Evolutionary conservation across 805 yeast genomes (phyloP).

Genomic region (Zygoascus tannicola): DNA sequence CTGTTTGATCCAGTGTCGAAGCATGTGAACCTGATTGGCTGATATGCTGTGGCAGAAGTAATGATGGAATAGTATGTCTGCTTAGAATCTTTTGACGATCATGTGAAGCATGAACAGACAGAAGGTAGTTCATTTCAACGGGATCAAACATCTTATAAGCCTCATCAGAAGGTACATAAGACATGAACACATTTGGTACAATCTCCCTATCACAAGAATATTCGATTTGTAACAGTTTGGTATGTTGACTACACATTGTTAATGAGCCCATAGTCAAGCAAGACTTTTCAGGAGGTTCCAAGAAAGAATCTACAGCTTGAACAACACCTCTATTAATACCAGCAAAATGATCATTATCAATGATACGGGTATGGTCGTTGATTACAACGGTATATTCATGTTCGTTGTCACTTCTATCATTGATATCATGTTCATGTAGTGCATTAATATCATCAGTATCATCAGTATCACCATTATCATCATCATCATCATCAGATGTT

Average conservation of each 20-base stretch:
- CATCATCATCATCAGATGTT: neutral
- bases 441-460: too few species aligned
- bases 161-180: slow-evolving; percentile 39
- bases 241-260: slow-evolving; percentile 3
- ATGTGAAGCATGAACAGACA: slow-evolving; percentile 7
- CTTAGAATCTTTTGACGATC: slow-evolving; percentile 25
- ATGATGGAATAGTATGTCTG: slow-evolving; percentile 40
- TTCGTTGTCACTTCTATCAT: neutral
- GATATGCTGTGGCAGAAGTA: slow-evolving; percentile 14
- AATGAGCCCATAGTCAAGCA: slow-evolving; percentile 8
- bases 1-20: slow-evolving; percentile 19
- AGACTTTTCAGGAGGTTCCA: slow-evolving; percentile 22
- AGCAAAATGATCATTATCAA: slow-evolving; percentile 51
- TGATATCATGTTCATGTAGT: neutral
- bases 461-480: neutral
- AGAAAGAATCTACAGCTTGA: slow-evolving; percentile 48
- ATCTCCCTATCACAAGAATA: slow-evolving; percentile 18
- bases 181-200: slow-evolving; percentile 31
- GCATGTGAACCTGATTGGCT: slow-evolving; percentile 23
- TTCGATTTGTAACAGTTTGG: slow-evolving; percentile 6
- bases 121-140: slow-evolving; percentile 40
- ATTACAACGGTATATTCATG: neutral
- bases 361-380: slow-evolving; percentile 33
- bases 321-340: slow-evolving; percentile 55
- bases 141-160: slow-evolving; percentile 29